phyloP scores from a whole-genome alignment of 208 protist species.

The Leishmania turanica region DNA sequence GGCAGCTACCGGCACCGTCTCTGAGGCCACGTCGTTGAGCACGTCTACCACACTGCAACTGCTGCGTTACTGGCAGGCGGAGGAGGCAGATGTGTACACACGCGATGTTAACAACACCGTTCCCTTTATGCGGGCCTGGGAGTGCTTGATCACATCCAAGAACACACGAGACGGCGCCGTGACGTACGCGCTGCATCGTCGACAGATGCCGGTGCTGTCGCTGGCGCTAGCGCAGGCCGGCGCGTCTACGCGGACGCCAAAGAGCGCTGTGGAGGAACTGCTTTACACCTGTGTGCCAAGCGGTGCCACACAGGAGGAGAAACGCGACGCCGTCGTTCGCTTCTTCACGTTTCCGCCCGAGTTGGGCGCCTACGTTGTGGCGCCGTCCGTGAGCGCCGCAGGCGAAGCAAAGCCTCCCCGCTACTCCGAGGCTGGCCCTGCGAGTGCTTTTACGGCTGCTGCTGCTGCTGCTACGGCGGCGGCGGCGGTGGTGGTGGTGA shows the following conservation, averaged over 20 bases:
- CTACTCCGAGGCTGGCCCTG: background rate
- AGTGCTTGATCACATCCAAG: conserved; percentile 57
- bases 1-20: background rate
- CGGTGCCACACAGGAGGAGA: background rate
- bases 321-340: conserved; percentile 19
- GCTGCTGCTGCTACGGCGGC: background rate
- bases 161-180: conserved; percentile 40
- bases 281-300: conserved; percentile 9
- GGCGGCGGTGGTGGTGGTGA: conserved; percentile 14
- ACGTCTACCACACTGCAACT: conserved; percentile 27
- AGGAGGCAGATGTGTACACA: conserved; percentile 45
- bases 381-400: background rate
- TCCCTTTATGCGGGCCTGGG: conserved; percentile 42
- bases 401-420: background rate
- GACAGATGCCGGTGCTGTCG: conserved; percentile 69
- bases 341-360: conserved; percentile 49
- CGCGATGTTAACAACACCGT: conserved; percentile 40
- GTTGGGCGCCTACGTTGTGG: conserved; percentile 12
- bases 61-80: conserved; percentile 51
- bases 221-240: conserved; percentile 11
- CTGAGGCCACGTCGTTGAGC: background rate
- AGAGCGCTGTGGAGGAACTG: conserved; percentile 18
- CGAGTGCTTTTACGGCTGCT: background rate
- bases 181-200: conserved; percentile 64
- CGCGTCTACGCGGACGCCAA: background rate